Evolutionary conservation across 75 land plant genomes (phyloP), one percentile per base, ranked within the genome.

Genomic region (Azolla pinnata): DNA sequence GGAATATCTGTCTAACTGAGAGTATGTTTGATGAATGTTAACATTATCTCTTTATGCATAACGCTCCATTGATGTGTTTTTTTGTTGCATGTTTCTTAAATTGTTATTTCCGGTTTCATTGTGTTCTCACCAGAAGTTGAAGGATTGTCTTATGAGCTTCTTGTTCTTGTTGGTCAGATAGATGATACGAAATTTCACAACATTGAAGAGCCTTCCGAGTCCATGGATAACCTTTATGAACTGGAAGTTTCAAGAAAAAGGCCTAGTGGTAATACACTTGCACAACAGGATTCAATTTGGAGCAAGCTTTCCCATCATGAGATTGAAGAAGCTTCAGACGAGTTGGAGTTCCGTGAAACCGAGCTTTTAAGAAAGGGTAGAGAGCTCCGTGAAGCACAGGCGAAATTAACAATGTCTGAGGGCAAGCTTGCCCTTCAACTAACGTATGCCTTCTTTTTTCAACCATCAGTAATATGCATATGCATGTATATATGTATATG

Each of bases 291-390:
- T n/a, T 14, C 18, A 5, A 10, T n/a, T 18, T 18, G 26, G 17
- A 16, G 12, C 26, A 3, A 44, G 0, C 26, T 12, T 16, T 45
- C n/a, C 44, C 23, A 44, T 7, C 73, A 78, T 0, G 77, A 84
- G 19, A 45, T 78, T 31, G 75, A 63, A 38, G 62, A 66, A 52
- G 77, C 80, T 57, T 83, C 82, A 67, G 88, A 87, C 71, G 79
- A 75, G 42, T 71, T 67, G 72, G 92, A 87, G 59, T 87, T 87
- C 27, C 64, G 68, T 21, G 75, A 87, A 64, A 84, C 68, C 63
- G 88, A 84, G 52, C 59, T 87, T 44, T 73, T 81, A 80, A 68
- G 67, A 46, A 62, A 75, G 1, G 57, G 76, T 59, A 75, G 62
- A 32, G 65, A 60, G 33, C 59, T 87, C 7, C 71, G 92, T 7